These are phyloP conservation scores for Torulaspora microellipsoides DNA, from an alignment of 805 yeast species.

Conservation along the genomic window DNA sequence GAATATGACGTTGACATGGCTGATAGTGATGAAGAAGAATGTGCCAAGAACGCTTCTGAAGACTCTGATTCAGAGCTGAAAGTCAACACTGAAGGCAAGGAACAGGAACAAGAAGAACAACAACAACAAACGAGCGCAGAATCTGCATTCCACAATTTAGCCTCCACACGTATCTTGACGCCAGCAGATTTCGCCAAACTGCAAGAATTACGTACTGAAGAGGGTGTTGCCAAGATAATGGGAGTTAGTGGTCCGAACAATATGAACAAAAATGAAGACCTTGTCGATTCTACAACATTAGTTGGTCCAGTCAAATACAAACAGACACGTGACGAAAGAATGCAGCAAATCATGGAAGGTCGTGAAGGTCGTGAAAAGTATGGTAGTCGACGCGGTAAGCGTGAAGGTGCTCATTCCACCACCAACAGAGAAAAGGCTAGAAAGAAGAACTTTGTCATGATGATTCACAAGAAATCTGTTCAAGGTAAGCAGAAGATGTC, in stretches of 20 bases:
- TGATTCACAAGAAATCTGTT: slow-evolving; percentile 91
- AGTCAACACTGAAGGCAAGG: slow-evolving; percentile 36
- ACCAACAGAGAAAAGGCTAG: slow-evolving; percentile 95
- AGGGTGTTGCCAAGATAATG: slow-evolving; percentile 78
- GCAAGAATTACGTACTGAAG: slow-evolving; percentile 78
- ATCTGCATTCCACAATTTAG: slow-evolving; percentile 49
- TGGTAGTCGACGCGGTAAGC: slow-evolving; percentile 82
- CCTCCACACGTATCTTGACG: slow-evolving; percentile 75
- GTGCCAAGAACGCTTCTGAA: slow-evolving; percentile 35
- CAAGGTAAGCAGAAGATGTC: slow-evolving; percentile 92
- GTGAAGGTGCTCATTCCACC: slow-evolving; percentile 73
- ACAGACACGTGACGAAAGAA: slow-evolving; percentile 83
- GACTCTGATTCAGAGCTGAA: slow-evolving; percentile 47
- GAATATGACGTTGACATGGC: slow-evolving; percentile 55
- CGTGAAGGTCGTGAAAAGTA: slow-evolving; percentile 88
- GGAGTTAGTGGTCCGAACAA: slow-evolving; percentile 39
- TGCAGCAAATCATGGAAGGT: slow-evolving; percentile 84
- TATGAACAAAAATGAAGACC: slow-evolving; percentile 61
- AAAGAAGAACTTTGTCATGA: slow-evolving; percentile 98
- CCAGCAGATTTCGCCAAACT: slow-evolving; percentile 98
- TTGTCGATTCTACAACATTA: slow-evolving; percentile 72
- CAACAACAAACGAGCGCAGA: slow-evolving; percentile 35
- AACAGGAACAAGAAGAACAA: slow-evolving; percentile 21
- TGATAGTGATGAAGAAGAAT: slow-evolving; percentile 46
- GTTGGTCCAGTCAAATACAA: slow-evolving; percentile 74